These are phyloP conservation scores for Dipteronia sinensis DNA, from an alignment of 345 rosid genomes.

Conservation along the genomic window DNA sequence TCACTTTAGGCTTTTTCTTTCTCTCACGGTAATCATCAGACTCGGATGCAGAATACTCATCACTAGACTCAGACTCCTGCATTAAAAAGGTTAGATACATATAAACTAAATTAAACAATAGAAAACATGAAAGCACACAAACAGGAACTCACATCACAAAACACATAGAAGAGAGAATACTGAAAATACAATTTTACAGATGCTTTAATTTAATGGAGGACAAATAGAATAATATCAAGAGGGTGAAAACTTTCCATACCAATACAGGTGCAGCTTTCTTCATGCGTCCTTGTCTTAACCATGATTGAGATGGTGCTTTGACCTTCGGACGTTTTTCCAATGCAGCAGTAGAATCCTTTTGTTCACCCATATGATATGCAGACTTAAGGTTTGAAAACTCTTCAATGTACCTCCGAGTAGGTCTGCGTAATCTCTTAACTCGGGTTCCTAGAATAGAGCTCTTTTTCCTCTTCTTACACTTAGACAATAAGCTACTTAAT, in stretches of 20 bases:
- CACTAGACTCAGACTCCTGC: conserved; percentile 50
- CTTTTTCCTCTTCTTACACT: conserved; percentile 33
- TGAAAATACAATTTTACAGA: not conserved
- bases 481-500: conserved; percentile 36
- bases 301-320: conserved; percentile 36
- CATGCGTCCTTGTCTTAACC: conserved; percentile 38
- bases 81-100: not conserved
- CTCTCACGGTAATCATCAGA: conserved; percentile 42
- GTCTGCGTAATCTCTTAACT: conserved; percentile 45
- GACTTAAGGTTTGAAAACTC: conserved; percentile 40
- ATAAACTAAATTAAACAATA: conserved; percentile 3
- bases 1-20: conserved; percentile 42
- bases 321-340: conserved; percentile 30
- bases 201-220: not conserved
- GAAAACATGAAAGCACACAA: not conserved
- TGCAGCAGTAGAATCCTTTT: conserved; percentile 22
- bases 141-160: not conserved
- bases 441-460: conserved; percentile 30
- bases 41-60: conserved; percentile 36
- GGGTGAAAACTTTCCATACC: conserved; percentile 36
- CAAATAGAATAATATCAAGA: not conserved
- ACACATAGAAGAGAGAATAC: not conserved
- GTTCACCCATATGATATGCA: conserved; percentile 13
- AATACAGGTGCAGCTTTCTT: conserved; percentile 36
- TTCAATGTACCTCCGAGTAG: conserved; percentile 57